Base-by-base conservation (phyloP, 768 basidiomycete genomes). In the Boletus subcaerulescens region DNA sequence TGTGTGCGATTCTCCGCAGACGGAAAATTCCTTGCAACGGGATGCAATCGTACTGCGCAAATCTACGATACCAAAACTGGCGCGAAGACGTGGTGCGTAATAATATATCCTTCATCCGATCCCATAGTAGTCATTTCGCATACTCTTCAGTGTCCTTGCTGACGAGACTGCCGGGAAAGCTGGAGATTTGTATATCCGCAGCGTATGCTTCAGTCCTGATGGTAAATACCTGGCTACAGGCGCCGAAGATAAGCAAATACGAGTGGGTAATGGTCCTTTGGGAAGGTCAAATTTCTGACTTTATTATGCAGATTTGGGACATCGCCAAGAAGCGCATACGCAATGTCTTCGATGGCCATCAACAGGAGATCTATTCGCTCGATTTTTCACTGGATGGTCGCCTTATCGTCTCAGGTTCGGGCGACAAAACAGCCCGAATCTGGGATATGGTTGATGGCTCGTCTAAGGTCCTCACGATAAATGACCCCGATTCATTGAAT, bases 1-100 rank as follows among this genome's bases (percentile, higher is more conserved):
- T 97, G 94, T 65, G 93, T 97, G 26, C 82, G 89, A 55, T 96
- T 97, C 74, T 96, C 93, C 48, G 90, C 92, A 14, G 94, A 98
- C 71, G 93, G 95, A 26, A 93, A 91, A 70, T 86, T 79, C 57
- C 82, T 98, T 32, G 96, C 96, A 31, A 98, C 96, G 5, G 96
- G 96, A 13, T 98, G 95, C 74, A 98, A 98, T 73, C 81, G 92
- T 40, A 92, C 93, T 0, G 93, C 94, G 18, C 94, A 97, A 71
- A 94, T 98, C 53, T 98, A 91, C 69, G 93, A 98, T 67, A 89
- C 89, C 26, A 89, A 89, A 73, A 88, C 90, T 0, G 95, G 95
- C 8, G 69, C 66, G 0, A 93, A 91, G 74, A 87, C 87, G 31
- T 93, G 89, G 94, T 93, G 60, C 52, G 85, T 69, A 35, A 59